Base-by-base conservation (phyloP, 345 rosid species). In the Aquilaria yunnanensis region DNA sequence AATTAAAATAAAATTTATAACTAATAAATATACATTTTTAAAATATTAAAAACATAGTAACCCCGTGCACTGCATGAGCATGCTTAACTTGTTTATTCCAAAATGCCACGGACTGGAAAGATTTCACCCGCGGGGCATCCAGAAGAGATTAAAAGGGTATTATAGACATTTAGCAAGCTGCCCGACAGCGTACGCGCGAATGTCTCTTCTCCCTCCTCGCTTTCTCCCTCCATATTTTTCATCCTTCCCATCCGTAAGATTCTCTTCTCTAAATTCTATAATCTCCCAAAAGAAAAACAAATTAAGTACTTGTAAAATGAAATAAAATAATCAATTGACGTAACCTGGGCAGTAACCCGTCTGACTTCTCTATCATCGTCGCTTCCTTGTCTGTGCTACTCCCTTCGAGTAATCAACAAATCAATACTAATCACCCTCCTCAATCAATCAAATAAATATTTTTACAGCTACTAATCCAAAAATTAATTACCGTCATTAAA, bases 101-200 rank as follows among this genome's bases (percentile, higher is more conserved):
- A 23, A 23, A 23, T 23, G 23, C 1, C 1, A 23, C 1, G 23
- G 23, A 23, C 0, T 1, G 23, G 23, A 23, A 23, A 1, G 23
- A 23, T 23, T 23, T 23, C 23, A 23, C 23, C 23, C 23, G 23
- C 23, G 23, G 23, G 23, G 43, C 43, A 3, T 4, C 8, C 5
- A 4, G 8, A 4, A 37, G 14, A 13, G 11, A 46, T 59, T 50
- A 12, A 13, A 49, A 30, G 70, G 63, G 51, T 51, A 43, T 9
- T 51, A 12, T 9, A 13, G 70, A 51, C 14, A 58, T 66, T 56
- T 51, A 30, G 0, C 30, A 2, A 62, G 32, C 45, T 31, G 37
- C 48, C 63, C 32, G 43, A 50, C 70, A 66, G 63, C 58, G 50
- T 66, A 57, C 63, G 69, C 69, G 69, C 63, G 57, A 66, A 66